Conservation (phyloP, 495 filamentous ascomycete genomes). For the Penicillium herquei region DNA sequence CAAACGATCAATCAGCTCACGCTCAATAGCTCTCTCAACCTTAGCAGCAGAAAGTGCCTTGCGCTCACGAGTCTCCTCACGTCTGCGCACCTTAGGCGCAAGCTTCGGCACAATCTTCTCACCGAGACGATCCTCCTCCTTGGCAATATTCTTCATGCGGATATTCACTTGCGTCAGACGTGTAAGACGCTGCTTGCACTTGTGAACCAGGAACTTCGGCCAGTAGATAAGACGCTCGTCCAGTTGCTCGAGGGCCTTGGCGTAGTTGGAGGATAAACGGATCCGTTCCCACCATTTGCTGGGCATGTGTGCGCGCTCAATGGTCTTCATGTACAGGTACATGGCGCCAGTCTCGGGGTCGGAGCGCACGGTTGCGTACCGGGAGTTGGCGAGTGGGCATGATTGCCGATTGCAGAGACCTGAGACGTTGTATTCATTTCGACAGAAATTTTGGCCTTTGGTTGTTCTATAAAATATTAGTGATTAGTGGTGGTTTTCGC, state of each 20-base stretch:
- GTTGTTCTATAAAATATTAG: conserved; percentile 59
- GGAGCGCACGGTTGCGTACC: conserved; percentile 90
- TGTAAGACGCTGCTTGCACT: conserved; percentile 96
- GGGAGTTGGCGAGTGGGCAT: conserved; percentile 92
- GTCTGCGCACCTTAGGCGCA: conserved; percentile 85
- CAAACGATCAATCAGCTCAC: conserved; percentile 89
- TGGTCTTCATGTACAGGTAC: conserved; percentile 97
- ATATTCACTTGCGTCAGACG: conserved; percentile 91
- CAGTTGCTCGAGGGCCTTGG: conserved; percentile 80
- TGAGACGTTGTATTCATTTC: conserved; percentile 93
- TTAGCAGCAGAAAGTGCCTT: conserved; percentile 94
- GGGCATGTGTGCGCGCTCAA: conserved; percentile 88
- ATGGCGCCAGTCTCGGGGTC: conserved; percentile 77
- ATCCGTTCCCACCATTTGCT: conserved; percentile 94
- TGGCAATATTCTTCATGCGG: conserved; percentile 75
- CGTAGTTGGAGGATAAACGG: conserved; percentile 86
- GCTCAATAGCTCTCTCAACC: conserved; percentile 93
- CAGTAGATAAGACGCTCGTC: conserved; percentile 90
- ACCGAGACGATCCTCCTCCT: conserved; percentile 86
- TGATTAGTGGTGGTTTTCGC: conserved; percentile 12
- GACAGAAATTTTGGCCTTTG: conserved; percentile 91
- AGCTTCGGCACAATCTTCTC: conserved; percentile 86
- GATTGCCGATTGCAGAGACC: conserved; percentile 94
- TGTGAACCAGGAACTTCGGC: conserved; percentile 93
- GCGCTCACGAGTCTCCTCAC: conserved; percentile 87